Evolutionary conservation across 345 rosid genomes (phyloP), one percentile per base, ranked within the genome.

Genomic region (Linum tenue): DNA sequence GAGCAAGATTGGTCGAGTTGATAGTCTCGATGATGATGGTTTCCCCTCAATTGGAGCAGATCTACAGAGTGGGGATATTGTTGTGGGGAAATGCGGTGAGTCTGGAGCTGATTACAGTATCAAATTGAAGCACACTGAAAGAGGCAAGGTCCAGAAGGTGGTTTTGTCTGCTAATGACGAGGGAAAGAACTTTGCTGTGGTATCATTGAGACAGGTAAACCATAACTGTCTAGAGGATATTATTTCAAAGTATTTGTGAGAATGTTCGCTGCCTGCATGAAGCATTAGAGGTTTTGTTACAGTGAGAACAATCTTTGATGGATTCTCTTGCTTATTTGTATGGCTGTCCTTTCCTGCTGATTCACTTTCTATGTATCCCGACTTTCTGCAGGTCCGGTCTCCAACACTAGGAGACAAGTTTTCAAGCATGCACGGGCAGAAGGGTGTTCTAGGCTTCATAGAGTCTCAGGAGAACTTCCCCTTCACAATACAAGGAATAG

Each of bases 381-480:
- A 92, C 96, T 7, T 59, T 65, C 12, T 66, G 67, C 79, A 94
- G 96, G 87, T 94, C 68, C 90, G 97, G 17, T 73, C 88, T 42
- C 96, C 99, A 0, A 77, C 86, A 73, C 92, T 86, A 22, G 99
- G 99, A 60, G 97, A 94, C 77, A 94, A 90, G 73, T 90, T 94
- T 64, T 91, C 95, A 2, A 90, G 99, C 78, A 90, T 94, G 97
- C 99, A 90, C 71, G 97, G 99, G 58, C 96, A 90, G 65, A 94
- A 94, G 79, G 99, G 97, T 71, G 99, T 94, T 39, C 79, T 94
- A 37, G 99, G 97, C 59, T 88, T 79, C 69, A 44, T 94, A 65
- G 97, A 86, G 83, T 78, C 91, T n/a, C 95, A 88, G 55, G 95
- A 86, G 76, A 90, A 94, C 74, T 86, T 94, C 66, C 92, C 90